Evolutionary conservation across 139 green algal species (phyloP).

Genomic region (Chlorella sp.): DNA sequence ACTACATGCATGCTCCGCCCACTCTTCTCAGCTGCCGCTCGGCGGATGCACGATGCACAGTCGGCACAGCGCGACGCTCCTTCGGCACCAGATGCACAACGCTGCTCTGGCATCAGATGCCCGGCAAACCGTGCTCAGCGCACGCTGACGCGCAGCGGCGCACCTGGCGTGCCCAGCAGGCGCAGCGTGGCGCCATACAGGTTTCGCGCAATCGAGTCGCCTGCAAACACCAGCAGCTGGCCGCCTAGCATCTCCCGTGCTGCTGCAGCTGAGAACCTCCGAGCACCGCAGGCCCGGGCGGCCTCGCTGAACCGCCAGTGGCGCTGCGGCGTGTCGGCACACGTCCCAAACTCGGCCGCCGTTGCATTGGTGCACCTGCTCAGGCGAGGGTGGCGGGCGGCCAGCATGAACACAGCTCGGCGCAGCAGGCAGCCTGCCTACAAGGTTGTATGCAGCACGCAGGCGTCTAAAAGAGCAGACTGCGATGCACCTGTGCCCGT

Average conservation of each 20-base stretch:
- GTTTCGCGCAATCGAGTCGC: constrained; percentile 15
- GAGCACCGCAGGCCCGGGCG: constrained; percentile 13
- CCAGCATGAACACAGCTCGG: no score
- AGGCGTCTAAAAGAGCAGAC: neutral
- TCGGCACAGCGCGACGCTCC: neutral
- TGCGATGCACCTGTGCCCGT: neutral
- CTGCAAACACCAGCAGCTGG: constrained; percentile 25
- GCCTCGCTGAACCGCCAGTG: constrained; percentile 13
- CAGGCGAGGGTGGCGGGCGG: neutral
- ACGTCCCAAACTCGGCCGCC: neutral
- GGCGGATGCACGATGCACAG: no score
- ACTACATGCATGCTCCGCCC: no score
- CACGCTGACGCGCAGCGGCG: no score
- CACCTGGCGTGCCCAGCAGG: constrained; percentile 24
- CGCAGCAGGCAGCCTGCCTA: no score
- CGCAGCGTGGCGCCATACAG: constrained; percentile 25
- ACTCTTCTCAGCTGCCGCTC: no score
- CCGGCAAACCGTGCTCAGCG: no score
- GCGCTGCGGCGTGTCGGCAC: constrained; percentile 5
- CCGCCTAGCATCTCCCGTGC: neutral
- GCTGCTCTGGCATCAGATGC: no score
- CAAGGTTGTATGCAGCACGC: no score
- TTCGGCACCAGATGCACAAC: neutral
- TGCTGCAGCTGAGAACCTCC: neutral
- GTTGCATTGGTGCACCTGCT: constrained; percentile 1